Conservation (phyloP, 371 early-diverging fungal species). For the Rhizopus stolonifer region DNA sequence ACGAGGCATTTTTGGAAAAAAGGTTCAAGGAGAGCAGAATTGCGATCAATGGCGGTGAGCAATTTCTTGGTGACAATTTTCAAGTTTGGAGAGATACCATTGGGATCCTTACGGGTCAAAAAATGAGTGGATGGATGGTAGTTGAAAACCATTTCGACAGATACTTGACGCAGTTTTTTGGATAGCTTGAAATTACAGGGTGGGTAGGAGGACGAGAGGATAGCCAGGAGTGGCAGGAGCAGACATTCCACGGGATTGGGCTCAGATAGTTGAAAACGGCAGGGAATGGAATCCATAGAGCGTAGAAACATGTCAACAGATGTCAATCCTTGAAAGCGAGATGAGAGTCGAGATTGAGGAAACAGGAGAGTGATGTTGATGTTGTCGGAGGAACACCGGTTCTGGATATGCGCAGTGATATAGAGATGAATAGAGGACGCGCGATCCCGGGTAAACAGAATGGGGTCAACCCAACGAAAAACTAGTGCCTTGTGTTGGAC, state of each 20-base stretch:
- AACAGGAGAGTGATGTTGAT: neutral
- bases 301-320: neutral
- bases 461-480: slow-evolving; percentile 5
- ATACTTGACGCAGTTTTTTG: neutral
- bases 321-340: neutral
- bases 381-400: neutral
- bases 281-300: neutral
- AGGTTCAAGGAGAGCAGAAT: too few species aligned
- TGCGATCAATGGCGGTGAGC: too few species aligned
- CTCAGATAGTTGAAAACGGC: neutral
- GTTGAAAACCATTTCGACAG: too few species aligned
- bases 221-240: neutral
- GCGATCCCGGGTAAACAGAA: neutral
- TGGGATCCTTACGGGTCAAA: too few species aligned
- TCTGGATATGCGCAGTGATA: neutral
- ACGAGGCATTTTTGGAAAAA: too few species aligned
- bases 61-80: too few species aligned
- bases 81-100: too few species aligned
- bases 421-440: neutral
- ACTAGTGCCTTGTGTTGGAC: slow-evolving; percentile 4
- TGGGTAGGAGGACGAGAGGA: neutral
- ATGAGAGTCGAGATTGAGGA: neutral
- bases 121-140: too few species aligned
- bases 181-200: neutral
- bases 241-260: neutral